Base-by-base conservation (phyloP, 352 stramenopile species). In the Globisporangium sylvaticum region DNA sequence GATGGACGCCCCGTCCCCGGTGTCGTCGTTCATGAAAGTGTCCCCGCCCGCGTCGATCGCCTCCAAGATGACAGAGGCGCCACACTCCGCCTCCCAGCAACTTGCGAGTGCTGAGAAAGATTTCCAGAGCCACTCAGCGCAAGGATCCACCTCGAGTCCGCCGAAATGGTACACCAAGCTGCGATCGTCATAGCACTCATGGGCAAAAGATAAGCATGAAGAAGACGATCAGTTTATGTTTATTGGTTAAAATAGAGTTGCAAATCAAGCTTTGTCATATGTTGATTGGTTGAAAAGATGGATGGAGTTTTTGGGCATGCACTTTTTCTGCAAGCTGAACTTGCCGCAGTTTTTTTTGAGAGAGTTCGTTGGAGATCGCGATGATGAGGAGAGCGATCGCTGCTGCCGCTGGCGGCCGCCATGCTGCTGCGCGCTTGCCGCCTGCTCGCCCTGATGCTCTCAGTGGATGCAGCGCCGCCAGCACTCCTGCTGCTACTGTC, bases 91-190 rank as follows among this genome's bases (percentile, higher is more conserved):
- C 0, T 63, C 67, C 9, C 44, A 74, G 18, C 34, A 29, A 3
- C 65, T 67, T 3, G 53, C 70, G 20, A 20, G 50, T 58, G 4
- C 4, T 7, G 31, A 15, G 2, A 31, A 14, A 58, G 52, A 57
- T 25, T 56, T 32, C 67, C 54, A 32, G 18, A 69, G 5, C 63
- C 60, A 8, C 60, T 39, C 27, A 25, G 27, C 9, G 18, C 55
- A 22, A 2, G 10, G 14, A 10, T 54, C 7, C 2, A 53, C 42
- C 4, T 54, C 76, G 2, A 42, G 58, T 58, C 64, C 74, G 12
- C 81, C 83, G 29, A 88, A 74, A 50, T 91, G 84, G 83, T 91
- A 91, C 68, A 79, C 77, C 32, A 88, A 90, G 62, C 68, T 93
- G 50, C 77, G 82, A 15, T 72, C n/a, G n/a, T n/a, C n/a, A n/a